Base-by-base conservation (phyloP, 345 rosid genomes). In the Acer yangbiense region DNA sequence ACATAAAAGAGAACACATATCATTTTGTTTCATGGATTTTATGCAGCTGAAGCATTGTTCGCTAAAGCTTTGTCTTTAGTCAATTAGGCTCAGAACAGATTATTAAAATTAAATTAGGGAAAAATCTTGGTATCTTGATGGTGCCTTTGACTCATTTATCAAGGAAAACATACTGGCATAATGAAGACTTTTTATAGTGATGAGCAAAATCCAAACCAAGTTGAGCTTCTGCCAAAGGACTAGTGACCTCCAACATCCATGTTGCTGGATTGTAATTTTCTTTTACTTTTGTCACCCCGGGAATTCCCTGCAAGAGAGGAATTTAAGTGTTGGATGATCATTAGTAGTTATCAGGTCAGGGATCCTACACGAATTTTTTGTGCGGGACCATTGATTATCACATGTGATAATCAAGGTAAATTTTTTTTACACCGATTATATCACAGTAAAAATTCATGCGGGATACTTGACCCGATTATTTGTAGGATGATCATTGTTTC, bases 211-310 rank as follows among this genome's bases (percentile, higher is more conserved):
- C 85, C 71, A 82, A 12, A 46, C 81, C 79, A 20, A 82, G 80
- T 48, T 44, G 79, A 55, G 80, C 25, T 76, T 86, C 91, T 29
- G 60, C 57, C 1, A 84, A 80, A 58, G 85, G 35, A 43, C 25
- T 55, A 0, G 86, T 88, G 50, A 84, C 78, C 68, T 88, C 89
- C 64, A 86, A 76, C 89, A 88, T 86, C 91, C 91, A 88, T 39
- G 89, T 88, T 68, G 91, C 91, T 10, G 91, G 91, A 44, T 88
- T 88, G 43, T 84, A 65, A 44, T 85, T 85, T 54, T 81, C 83
- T 73, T 84, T 84, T 60, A 88, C 84, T 70, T 81, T 84, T 6
- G 84, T 80, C 35, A 84, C 83, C 57, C 86, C 86, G 0, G 84
- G 79, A 67, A 87, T 71, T 27, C 54, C 72, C 86, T 81, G 77